A percentile compares a stretch with the other conserved stretches of the same genome.
phyloP scores from a whole-genome alignment of 2,329 filamentous ascomycete species.

The Graphiopsis chlorocephala region DNA sequence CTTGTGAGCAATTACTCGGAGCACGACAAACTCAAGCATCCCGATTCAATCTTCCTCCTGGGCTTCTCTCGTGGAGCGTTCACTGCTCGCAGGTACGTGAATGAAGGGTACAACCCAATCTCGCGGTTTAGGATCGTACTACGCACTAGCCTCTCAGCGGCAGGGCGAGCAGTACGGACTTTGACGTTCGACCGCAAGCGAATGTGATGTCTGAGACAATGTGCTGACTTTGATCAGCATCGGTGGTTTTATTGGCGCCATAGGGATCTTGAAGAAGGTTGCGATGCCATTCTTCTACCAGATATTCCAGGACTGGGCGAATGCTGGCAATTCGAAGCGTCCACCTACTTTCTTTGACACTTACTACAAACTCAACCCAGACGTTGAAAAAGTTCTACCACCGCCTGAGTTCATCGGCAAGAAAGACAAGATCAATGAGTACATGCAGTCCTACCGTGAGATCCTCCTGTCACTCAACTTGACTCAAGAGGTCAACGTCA shows the following conservation, averaged over 20 bases:
- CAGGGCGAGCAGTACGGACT: too few species aligned
- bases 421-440: conserved; percentile 19
- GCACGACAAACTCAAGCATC: conserved; percentile 25
- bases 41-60: conserved; percentile 45
- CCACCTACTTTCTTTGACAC: conserved; percentile 31
- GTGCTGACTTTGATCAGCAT: too few species aligned
- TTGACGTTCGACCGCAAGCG: too few species aligned
- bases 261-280: conserved; percentile 41
- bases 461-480: conserved; percentile 26
- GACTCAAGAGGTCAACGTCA: conserved; percentile 19
- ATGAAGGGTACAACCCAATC: too few species aligned
- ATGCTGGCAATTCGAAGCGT: conserved; percentile 30
- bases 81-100: conserved; percentile 41
- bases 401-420: conserved; percentile 19
- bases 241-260: conserved; percentile 44
- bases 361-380: conserved; percentile 21
- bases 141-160: too few species aligned
- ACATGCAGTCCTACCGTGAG: conserved; percentile 29
- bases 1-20: conserved; percentile 58
- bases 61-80: conserved; percentile 48
- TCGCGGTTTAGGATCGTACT: too few species aligned
- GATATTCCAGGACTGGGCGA: conserved; percentile 35
- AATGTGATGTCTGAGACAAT: too few species aligned
- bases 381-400: conserved; percentile 21
- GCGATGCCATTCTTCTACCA: conserved; percentile 36